phyloP scores from a whole-genome alignment of 2,329 filamentous ascomycete species.

The Botrytis deweyae region DNA sequence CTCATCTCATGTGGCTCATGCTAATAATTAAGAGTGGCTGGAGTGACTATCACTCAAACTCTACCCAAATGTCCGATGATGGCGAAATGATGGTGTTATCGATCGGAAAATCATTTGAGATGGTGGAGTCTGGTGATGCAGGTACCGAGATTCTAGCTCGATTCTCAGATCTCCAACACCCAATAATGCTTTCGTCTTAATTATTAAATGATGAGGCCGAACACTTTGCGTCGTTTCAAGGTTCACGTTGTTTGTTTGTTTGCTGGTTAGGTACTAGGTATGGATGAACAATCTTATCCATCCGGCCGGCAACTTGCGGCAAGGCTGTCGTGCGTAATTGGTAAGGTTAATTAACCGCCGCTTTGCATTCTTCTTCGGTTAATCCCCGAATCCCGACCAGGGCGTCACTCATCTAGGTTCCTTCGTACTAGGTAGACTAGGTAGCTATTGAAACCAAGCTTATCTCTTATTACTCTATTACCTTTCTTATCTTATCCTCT shows the following conservation, averaged over 20 bases:
- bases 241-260: background rate
- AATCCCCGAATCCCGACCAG: background rate
- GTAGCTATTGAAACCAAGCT: too few relatives aligned
- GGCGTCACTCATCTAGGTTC: background rate
- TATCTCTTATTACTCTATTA: too few relatives aligned
- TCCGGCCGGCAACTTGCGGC: background rate
- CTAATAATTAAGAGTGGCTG: background rate
- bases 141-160: slow-evolving; percentile 6
- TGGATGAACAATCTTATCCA: background rate
- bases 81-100: background rate
- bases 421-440: too few relatives aligned
- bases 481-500: background rate
- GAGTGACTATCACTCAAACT: background rate
- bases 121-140: slow-evolving; percentile 15
- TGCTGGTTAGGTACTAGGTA: background rate
- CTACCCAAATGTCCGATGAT: background rate
- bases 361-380: background rate
- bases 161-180: background rate
- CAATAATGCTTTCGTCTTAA: background rate
- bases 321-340: background rate
- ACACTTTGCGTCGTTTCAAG: background rate
- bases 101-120: slow-evolving; percentile 1
- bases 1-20: background rate
- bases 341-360: background rate
- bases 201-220: background rate